phyloP scores from a whole-genome alignment of 306 rosid genomes.

The Carpinus fangiana region DNA sequence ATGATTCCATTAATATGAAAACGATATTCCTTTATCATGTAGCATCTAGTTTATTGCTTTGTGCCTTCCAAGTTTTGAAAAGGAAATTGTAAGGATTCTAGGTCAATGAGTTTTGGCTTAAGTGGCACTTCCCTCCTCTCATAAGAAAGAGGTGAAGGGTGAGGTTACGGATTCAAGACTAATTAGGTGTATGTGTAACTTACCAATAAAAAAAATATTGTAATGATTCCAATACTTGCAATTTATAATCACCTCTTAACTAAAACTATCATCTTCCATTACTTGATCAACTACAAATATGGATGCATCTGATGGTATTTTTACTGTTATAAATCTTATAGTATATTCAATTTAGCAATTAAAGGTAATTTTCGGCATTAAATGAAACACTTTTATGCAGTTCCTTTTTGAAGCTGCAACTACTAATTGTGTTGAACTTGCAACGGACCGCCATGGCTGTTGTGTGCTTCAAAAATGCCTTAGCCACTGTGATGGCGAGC shows the following conservation, averaged over 20 bases:
- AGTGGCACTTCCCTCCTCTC: background rate
- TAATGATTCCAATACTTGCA: background rate
- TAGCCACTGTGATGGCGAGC: conserved; percentile 38
- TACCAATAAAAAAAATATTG: background rate
- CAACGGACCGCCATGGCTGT: conserved; percentile 61
- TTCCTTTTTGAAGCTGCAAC: conserved; percentile 54
- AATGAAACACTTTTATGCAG: conserved; percentile 35
- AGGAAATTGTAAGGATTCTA: background rate
- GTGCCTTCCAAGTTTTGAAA: background rate
- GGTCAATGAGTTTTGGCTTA: background rate
- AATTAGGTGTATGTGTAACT: background rate
- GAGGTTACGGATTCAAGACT: background rate
- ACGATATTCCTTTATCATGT: background rate
- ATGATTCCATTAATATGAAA: background rate
- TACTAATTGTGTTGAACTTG: conserved; percentile 53
- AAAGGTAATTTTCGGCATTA: background rate
- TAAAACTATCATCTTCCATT: background rate
- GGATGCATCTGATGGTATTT: background rate
- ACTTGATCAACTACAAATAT: background rate
- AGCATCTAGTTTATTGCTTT: background rate
- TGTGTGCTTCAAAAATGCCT: conserved; percentile 66
- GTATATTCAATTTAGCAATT: background rate
- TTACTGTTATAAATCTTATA: background rate
- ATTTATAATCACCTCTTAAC: background rate
- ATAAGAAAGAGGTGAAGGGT: background rate